Base-by-base conservation (phyloP, 2,329 filamentous ascomycete genomes). In the Alternaria metachromatica region DNA sequence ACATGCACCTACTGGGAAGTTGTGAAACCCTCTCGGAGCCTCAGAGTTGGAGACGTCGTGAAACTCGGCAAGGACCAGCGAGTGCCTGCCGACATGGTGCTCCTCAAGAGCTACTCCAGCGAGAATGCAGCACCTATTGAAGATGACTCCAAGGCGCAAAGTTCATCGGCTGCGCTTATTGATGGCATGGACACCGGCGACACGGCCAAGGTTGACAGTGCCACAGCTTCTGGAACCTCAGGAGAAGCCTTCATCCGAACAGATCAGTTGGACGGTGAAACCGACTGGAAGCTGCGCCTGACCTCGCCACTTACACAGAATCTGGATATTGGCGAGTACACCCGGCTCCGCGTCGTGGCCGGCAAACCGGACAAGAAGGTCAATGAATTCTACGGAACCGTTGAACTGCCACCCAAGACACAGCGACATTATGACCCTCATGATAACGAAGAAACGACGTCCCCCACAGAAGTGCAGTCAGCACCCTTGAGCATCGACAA, bases 161-260 rank as follows among this genome's bases (percentile, higher is more conserved):
- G 59, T 15, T 37, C 62, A 1, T 57, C 67, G 4, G 49, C 72
- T 8, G 62, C 67, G 10, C 68, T 77, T 10, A 65, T 76, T 4
- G 74, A 72, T 58, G 67, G 60, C 63, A 7, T 50, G 4, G 63
- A 74, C 41, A 61, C 70, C 12, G 62, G 63, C n/a, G 58, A 67
- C 10, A 13, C 66, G 1, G 33, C 63, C 18, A 71, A 70, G 30
- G 62, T 61, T 7, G 71, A 76, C 23, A 66, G 37, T 43, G 54
- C 67, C 13, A 48, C 65, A 23, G 68, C 68, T 11, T 68, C 70
- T 37, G 75, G 76, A 13, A 78, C 86, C n/a, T 85, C 86, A 25
- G 94, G 94, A 26, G 96, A 99, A 81, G 95, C 95, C 0, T 99
- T 99, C 75, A 98, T 99, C 76, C 88, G 96, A 64, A 99, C 96